phyloP scores from a whole-genome alignment of 2,329 filamentous ascomycete genomes.

The Ambrosiella xylebori region DNA sequence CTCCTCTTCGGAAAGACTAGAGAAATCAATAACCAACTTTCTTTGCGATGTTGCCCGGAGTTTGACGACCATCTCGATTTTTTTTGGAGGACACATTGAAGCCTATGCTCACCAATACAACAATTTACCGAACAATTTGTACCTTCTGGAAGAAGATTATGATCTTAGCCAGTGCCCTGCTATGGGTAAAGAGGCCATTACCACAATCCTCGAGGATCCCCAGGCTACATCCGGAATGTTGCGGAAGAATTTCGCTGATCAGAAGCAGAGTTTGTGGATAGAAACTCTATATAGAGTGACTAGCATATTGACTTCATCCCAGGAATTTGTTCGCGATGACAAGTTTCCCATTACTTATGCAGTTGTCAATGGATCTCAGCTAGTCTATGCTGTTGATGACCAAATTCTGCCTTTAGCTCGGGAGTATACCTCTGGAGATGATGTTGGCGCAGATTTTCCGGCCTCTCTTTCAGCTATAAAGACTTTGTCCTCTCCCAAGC shows the following conservation, averaged over 20 bases:
- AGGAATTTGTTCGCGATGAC: constrained; percentile 7
- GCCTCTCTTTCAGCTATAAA: constrained; percentile 9
- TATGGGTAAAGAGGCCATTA: constrained; percentile 8
- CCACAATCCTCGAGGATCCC: constrained; percentile 1
- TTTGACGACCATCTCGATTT: constrained; percentile 10
- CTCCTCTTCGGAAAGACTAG: not conserved
- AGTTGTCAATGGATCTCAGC: constrained; percentile 3
- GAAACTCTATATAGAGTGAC: constrained; percentile 10
- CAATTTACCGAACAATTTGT: constrained; percentile 8
- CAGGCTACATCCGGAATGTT: not conserved
- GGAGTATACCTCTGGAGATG: constrained; percentile 7
- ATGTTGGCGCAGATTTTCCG: constrained; percentile 8
- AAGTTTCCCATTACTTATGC: constrained; percentile 11
- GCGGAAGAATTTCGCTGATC: constrained; percentile 1
- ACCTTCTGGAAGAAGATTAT: constrained; percentile 13
- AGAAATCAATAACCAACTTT: constrained; percentile 4
- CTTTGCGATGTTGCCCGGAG: constrained; percentile 12
- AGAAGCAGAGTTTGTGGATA: constrained; percentile 5
- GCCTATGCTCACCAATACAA: constrained; percentile 1
- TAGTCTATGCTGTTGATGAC: constrained; percentile 11
- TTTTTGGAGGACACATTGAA: constrained; percentile 10
- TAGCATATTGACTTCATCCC: constrained; percentile 8
- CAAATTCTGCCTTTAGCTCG: constrained; percentile 5
- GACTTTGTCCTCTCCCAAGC: not conserved
- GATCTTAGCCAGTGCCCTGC: constrained; percentile 9